A percentile compares a stretch with the other conserved stretches of the same genome.
These are phyloP conservation scores for Eutrema yunnanense DNA, from an alignment of 345 rosid genomes.

Conservation along the genomic window DNA sequence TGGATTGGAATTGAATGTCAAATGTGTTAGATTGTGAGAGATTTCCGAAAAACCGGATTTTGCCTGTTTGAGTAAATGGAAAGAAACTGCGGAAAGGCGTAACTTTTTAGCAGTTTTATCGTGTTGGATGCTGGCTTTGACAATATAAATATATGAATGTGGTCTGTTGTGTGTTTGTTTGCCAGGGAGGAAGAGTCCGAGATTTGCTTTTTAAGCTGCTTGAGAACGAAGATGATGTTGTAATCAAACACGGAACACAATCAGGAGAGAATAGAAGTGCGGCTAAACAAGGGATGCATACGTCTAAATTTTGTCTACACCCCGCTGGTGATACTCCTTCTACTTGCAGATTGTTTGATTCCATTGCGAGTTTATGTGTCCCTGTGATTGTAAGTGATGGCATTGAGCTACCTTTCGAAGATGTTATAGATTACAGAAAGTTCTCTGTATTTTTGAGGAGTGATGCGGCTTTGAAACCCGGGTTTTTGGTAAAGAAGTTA, in stretches of 20 bases:
- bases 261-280: slow-evolving; percentile 75
- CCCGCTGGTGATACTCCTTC: slow-evolving; percentile 91
- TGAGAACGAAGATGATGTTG: slow-evolving; percentile 59
- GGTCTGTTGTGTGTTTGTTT: neutral
- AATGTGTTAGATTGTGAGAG: neutral
- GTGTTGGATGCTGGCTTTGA: neutral
- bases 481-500: slow-evolving; percentile 51
- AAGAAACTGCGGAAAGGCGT: neutral
- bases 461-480: slow-evolving; percentile 52
- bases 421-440: slow-evolving; percentile 68
- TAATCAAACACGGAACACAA: slow-evolving; percentile 75
- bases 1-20: neutral
- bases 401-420: slow-evolving; percentile 90
- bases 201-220: slow-evolving; percentile 72
- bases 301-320: slow-evolving; percentile 82
- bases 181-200: slow-evolving; percentile 72
- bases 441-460: slow-evolving; percentile 67
- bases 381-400: slow-evolving; percentile 80
- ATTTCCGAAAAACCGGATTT: neutral
- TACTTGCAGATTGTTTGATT: slow-evolving; percentile 83
- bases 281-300: slow-evolving; percentile 71
- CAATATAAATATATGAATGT: neutral
- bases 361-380: slow-evolving; percentile 86
- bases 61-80: neutral
- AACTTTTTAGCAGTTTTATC: neutral